Evolutionary conservation across 768 basidiomycete genomes (phyloP).

Genomic region (Rhizopogon vulgaris): DNA sequence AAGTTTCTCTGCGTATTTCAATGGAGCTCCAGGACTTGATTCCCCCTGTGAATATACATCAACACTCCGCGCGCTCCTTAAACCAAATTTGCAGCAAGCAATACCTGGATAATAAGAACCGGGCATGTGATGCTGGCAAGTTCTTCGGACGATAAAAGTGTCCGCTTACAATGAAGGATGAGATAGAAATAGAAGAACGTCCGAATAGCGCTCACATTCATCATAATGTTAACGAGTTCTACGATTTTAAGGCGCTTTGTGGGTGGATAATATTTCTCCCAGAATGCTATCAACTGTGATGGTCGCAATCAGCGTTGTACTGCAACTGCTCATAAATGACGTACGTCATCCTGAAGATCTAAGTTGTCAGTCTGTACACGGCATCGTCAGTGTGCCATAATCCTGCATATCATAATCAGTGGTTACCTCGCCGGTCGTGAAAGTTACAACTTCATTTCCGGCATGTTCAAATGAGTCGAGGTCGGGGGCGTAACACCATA

Average conservation of each 20-base stretch:
- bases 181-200: background rate
- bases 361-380: slow-evolving; percentile 24
- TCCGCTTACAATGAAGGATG: slow-evolving; percentile 37
- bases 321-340: slow-evolving; percentile 13
- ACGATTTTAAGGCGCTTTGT: slow-evolving; percentile 43
- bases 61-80: background rate
- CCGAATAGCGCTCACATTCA: slow-evolving; percentile 44
- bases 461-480: slow-evolving; percentile 63
- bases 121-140: slow-evolving; percentile 54
- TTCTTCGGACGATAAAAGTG: slow-evolving; percentile 41
- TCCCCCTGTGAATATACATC: slow-evolving; percentile 44
- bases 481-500: slow-evolving; percentile 63
- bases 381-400: background rate
- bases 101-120: slow-evolving; percentile 63
- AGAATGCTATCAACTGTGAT: slow-evolving; percentile 56
- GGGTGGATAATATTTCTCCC: slow-evolving; percentile 54
- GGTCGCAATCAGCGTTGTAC: background rate
- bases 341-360: slow-evolving; percentile 62
- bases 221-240: slow-evolving; percentile 47
- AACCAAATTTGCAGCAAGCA: background rate
- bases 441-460: slow-evolving; percentile 49
- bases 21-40: slow-evolving; percentile 44
- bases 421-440: slow-evolving; percentile 50
- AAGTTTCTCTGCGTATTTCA: slow-evolving; percentile 51
- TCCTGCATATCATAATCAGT: background rate